A percentile compares a stretch with the other conserved stretches of the same genome.
Evolutionary conservation across 2,329 filamentous ascomycete genomes (phyloP).

Genomic region (Sporothrix protearum): DNA sequence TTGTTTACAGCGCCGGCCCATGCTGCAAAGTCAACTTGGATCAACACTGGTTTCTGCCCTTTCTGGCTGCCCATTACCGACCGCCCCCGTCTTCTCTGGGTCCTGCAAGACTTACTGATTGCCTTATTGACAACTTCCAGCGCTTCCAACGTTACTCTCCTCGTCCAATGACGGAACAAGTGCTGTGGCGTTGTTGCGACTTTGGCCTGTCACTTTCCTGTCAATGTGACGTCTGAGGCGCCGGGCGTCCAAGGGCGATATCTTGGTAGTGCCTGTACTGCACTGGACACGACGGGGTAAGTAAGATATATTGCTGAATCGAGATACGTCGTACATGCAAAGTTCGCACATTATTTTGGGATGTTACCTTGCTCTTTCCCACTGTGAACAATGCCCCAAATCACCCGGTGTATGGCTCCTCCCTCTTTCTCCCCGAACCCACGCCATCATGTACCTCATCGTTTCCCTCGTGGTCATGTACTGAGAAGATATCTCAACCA

Average conservation of each 20-base stretch:
- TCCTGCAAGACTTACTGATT: background rate
- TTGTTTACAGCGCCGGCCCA: background rate
- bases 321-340: background rate
- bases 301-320: background rate
- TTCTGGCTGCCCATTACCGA: background rate
- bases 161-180: background rate
- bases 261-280: background rate
- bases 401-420: conserved; percentile 9
- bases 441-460: conserved; percentile 20
- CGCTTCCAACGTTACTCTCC: conserved; percentile 17
- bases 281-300: background rate
- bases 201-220: background rate
- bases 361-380: background rate
- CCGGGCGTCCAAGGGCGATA: background rate
- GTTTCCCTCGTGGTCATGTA: background rate
- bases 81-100: conserved; percentile 1
- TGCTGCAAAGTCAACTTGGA: background rate
- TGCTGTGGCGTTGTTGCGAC: conserved; percentile 5
- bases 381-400: background rate
- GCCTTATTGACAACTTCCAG: background rate
- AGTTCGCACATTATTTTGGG: background rate
- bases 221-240: background rate
- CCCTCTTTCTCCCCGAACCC: conserved; percentile 25
- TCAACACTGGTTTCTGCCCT: conserved; percentile 1
- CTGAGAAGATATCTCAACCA: background rate